These are phyloP conservation scores for Cucurbita argyrosperma DNA, from an alignment of 306 rosid genomes.

Conservation along the genomic window DNA sequence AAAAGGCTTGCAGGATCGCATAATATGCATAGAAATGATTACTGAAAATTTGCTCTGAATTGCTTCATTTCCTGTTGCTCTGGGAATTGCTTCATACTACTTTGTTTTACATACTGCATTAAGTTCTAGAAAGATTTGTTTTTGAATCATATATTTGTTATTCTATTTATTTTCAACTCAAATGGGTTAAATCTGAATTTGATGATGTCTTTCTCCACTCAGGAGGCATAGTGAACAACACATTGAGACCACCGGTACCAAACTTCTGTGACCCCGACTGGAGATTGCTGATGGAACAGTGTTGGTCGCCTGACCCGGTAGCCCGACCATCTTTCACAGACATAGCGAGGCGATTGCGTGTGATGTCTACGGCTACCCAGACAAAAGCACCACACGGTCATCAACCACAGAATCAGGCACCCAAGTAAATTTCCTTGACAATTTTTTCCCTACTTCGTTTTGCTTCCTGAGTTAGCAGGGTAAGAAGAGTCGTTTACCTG, in stretches of 20 bases:
- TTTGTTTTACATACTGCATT: background rate
- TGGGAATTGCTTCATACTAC: background rate
- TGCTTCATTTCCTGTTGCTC: background rate
- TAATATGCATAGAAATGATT: background rate
- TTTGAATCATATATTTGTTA: background rate
- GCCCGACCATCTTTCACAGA: slow-evolving; percentile 75
- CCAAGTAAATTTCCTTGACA: slow-evolving; percentile 12
- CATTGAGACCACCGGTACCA: slow-evolving; percentile 63
- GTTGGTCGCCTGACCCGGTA: slow-evolving; percentile 78
- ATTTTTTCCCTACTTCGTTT: background rate
- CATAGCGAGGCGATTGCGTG: slow-evolving; percentile 56
- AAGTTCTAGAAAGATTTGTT: background rate
- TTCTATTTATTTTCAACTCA: background rate
- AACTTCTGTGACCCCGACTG: slow-evolving; percentile 53
- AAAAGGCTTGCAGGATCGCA: background rate
- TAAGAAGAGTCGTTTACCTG: background rate
- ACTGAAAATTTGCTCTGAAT: background rate
- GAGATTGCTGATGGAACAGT: slow-evolving; percentile 76
- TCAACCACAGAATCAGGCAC: slow-evolving; percentile 17
- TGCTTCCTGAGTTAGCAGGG: background rate
- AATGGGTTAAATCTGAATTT: background rate
- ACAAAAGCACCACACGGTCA: slow-evolving; percentile 4
- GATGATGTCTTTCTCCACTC: slow-evolving; percentile 10
- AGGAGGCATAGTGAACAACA: slow-evolving; percentile 87
- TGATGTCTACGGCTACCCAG: slow-evolving; percentile 58